Evolutionary conservation across 495 filamentous ascomycete species (phyloP), one percentile per base, ranked within the genome.

Genomic region (Podospora tetraspora): DNA sequence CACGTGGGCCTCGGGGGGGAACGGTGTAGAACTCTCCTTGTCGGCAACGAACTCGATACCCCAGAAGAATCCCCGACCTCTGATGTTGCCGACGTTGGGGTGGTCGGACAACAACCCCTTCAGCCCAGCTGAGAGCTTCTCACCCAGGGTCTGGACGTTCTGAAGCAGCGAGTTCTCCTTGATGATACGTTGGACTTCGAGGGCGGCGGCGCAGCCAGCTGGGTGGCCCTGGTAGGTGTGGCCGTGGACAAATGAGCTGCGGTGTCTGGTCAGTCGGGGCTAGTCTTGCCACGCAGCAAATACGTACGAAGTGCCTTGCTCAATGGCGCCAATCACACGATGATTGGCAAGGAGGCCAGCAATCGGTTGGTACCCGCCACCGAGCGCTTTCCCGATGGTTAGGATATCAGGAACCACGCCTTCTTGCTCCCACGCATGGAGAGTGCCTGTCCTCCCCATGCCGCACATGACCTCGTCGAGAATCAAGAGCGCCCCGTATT

Each of bases 391-490:
- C 1, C 85, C 90, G n/a, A 91, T 72, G 27, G 74, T 76, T 69
- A 90, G 86, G 56, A 92, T 84, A 73, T 92, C 90, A 0, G 81
- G 81, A 13, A 70, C 62, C n/a, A 82, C 69, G 0, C 76, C 79
- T 73, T 91, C 89, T 58, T 86, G 83, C 66, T 91, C 82, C 87
- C 88, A 92, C 3, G 86, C 89, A 63, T 90, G 88, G 5, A 90
- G 73, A 3, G 86, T 90, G 0, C 90, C 90, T 19, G 82, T 85
- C 9, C 89, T 83, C 1, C 90, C 90, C 85, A 91, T 91, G 0
- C 90, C 91, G 72, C 89, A 87, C 91, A 94, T 93, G 37, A 92
- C 85, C 68, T 94, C 91, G 66, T 94, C 91, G 7, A 92, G 74
- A 58, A 93, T 88, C 56, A 93, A 81, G 0, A 94, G 81, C 0